Base-by-base conservation (phyloP, 2,329 filamentous ascomycete genomes). In the Pseudogymnoascus sp. region DNA sequence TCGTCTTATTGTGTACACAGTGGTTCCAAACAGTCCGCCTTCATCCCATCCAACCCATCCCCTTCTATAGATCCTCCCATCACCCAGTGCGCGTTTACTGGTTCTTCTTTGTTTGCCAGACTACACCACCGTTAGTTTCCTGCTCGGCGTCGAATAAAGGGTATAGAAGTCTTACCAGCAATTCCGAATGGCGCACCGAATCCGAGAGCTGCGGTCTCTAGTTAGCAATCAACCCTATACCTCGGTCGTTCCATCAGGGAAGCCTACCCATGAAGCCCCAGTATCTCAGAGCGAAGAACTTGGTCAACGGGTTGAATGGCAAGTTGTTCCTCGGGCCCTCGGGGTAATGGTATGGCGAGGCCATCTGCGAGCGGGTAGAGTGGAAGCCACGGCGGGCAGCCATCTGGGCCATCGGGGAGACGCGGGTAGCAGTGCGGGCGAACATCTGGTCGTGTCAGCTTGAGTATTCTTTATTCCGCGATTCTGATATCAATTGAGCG, bases 331-430 rank as follows among this genome's bases (percentile, higher is more conserved):
- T 89, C 74, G 93, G 90, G 69, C 93, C 95, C 83, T 97, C 93
- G 72, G 93, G 89, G 83, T 99, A 99, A 84, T 99, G 95, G 88
- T 96, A 97, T 68, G 93, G 93, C 76, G 91, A 96, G 73, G 83
- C 85, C 76, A 96, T 81, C 78, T 90, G 91, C 76, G 89, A 80
- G 75, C 91, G 90, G 77, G 93, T 96, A 74, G 91, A 87, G 79
- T 92, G 89, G 89, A 99, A 97, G 81, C 89, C 91, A 79, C 95
- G 93, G 82, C 92, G 91, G 84, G 88, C 84, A 81, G 92, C 82
- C 75, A 87, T 78, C 69, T 84, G 80, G 75, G 87, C 86, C 76
- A 88, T 74, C 69, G 77, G 78, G 77, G 83, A 78, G 77, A 82
- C 83, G 75, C 84, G 84, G 73, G 79, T 73, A 73, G 79, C 83